Evolutionary conservation across 2,329 filamentous ascomycete genomes (phyloP), one percentile per base, ranked within the genome.

Genomic region (Neoscytalidium dimidiatum): DNA sequence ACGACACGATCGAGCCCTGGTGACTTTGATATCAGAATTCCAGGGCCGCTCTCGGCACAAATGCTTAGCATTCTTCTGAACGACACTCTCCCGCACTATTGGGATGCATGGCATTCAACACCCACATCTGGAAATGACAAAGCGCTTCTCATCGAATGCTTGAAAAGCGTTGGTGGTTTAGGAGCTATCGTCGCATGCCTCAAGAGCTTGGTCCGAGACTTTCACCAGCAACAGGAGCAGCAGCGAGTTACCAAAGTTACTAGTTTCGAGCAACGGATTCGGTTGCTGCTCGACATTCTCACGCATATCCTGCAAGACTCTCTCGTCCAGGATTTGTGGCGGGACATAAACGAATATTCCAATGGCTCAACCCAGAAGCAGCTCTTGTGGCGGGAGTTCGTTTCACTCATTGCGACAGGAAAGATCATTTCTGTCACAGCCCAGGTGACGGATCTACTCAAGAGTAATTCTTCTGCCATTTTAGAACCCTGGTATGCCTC

Each of bases 11-110:
- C 75, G 23, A 66, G 57, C 52, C 46, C 69, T 14, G 56, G 73
- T 49, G 65, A 67, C 23, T 87, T 90, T 72, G 84, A 85, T 69
- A 83, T 94, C 57, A 81, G 83, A 49, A 76, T 81, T 2, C 89
- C 92, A 3, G 85, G 85, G 33, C 88, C 94, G 1, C 80, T 87
- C 67, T 86, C 88, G 64, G 88, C 92, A 21, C 91, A 93, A 70
- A 86, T 97, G 33, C 82, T 94, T 61, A 89, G 93, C 72, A 80
- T 86, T 3, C 79, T 99, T 38, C 87, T 96, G 66, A 88, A 85
- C 17, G 86, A 88, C 33, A 93, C 91, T 28, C 81, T 92, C 7
- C 91, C 92, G 1, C 91, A 94, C 73, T 96, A 94, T 77, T 98
- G 95, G 94, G 74, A 82, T 3, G 71, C 87, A 8, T 73, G 94